These are phyloP conservation scores for Oxyria digyna DNA, from an alignment of 148 eudicot species.

Conservation along the genomic window DNA sequence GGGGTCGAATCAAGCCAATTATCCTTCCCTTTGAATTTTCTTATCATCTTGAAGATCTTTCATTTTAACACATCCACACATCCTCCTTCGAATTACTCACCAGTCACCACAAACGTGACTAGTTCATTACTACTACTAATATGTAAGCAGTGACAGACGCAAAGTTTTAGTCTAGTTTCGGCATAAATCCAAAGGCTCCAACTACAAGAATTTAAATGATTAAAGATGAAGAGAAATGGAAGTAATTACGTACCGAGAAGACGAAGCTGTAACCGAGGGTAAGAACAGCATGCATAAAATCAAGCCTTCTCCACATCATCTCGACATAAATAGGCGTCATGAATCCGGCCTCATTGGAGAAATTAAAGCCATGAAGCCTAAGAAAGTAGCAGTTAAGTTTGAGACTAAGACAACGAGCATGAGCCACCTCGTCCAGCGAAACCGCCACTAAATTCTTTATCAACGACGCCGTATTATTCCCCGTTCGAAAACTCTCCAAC, in stretches of 20 bases:
- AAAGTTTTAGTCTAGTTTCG: too few relatives aligned
- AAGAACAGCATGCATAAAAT: slow-evolving; percentile 17
- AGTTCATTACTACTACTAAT: too few relatives aligned
- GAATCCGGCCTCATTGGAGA: slow-evolving; percentile 20
- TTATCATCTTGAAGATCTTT: not conserved
- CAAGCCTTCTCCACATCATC: slow-evolving; percentile 23
- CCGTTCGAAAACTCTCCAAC: slow-evolving; percentile 21
- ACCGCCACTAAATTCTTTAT: slow-evolving; percentile 18
- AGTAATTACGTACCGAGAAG: slow-evolving; percentile 18
- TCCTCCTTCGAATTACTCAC: not conserved
- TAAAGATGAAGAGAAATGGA: not conserved
- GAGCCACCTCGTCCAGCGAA: slow-evolving; percentile 18
- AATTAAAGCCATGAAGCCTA: slow-evolving; percentile 9
- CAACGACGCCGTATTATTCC: slow-evolving; percentile 16
- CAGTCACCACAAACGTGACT: too few relatives aligned
- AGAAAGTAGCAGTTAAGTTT: slow-evolving; percentile 21
- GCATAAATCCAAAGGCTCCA: too few relatives aligned
- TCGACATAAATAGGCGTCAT: slow-evolving; percentile 22
- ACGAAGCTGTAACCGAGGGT: slow-evolving; percentile 21
- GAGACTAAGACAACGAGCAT: slow-evolving; percentile 13
- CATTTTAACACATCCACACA: not conserved
- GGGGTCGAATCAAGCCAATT: too few relatives aligned
- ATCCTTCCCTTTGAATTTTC: too few relatives aligned
- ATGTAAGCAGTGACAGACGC: too few relatives aligned
- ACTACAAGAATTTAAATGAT: not conserved